phyloP scores from a whole-genome alignment of 345 rosid species.

The Eucalyptus pauciflora region DNA sequence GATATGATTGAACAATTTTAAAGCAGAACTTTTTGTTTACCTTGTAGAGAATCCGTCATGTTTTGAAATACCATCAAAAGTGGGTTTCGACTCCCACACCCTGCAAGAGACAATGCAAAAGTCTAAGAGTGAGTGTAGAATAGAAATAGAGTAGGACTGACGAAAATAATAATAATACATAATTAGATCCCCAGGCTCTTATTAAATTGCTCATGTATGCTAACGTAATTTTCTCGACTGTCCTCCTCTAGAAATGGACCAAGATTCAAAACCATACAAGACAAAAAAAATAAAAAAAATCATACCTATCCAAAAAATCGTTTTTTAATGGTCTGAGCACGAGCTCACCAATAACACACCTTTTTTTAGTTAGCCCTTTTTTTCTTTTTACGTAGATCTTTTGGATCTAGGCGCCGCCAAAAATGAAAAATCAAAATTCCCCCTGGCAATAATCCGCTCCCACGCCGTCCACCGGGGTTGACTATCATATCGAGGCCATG shows the following conservation, averaged over 20 bases:
- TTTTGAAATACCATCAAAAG: neutral
- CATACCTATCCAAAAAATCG: neutral
- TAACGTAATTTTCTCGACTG: neutral
- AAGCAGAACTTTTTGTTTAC: accelerated
- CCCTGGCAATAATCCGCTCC: neutral
- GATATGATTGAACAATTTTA: neutral
- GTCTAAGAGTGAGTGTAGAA: too few relatives aligned
- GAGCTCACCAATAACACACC: neutral
- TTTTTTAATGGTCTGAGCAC: neutral
- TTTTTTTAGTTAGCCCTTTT: neutral
- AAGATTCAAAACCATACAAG: neutral
- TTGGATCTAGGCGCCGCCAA: neutral
- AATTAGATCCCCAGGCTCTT: neutral
- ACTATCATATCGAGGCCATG: too few relatives aligned
- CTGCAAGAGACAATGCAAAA: too few relatives aligned
- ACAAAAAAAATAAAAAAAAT: neutral
- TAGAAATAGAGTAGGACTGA: too few relatives aligned
- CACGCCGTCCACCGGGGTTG: neutral
- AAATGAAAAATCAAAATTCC: neutral
- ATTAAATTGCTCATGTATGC: neutral
- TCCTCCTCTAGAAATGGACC: neutral
- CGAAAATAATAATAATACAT: too few relatives aligned
- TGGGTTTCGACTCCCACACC: too few relatives aligned
- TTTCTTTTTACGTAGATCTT: neutral
- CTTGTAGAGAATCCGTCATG: neutral